A percentile compares a stretch with the other conserved stretches of the same genome.
phyloP scores from a whole-genome alignment of 2,329 filamentous ascomycete species.

The Podosphaera xanthii region DNA sequence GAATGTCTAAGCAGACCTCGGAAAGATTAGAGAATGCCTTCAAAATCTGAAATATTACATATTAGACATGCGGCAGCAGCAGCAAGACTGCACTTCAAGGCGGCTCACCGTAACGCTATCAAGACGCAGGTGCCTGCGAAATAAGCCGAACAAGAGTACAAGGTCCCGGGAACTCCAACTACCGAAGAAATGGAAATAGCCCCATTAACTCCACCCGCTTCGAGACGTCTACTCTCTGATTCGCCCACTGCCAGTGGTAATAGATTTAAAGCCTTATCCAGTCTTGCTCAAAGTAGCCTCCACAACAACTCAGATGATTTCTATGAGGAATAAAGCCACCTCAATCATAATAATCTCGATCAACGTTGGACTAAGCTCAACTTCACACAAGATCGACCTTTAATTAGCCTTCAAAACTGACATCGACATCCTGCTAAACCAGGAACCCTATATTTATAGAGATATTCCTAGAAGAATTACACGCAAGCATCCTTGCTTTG shows the following conservation, averaged over 20 bases:
- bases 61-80: background rate
- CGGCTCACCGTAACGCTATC: background rate
- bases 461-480: background rate
- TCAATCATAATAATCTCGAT: background rate
- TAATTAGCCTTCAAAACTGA: background rate
- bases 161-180: too few relatives aligned
- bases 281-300: too few relatives aligned
- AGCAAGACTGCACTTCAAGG: background rate
- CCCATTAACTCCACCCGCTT: too few relatives aligned
- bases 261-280: too few relatives aligned
- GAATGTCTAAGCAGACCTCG: background rate
- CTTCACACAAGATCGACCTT: background rate
- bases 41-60: background rate
- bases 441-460: background rate
- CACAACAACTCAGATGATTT: too few relatives aligned
- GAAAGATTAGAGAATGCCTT: background rate
- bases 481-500: background rate
- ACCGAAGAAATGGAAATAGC: too few relatives aligned
- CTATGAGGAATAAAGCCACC: too few relatives aligned
- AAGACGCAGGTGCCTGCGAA: background rate
- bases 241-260: too few relatives aligned
- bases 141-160: background rate
- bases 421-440: background rate
- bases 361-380: background rate
- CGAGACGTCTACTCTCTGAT: too few relatives aligned